Evolutionary conservation across 176 grass and related monocot species (phyloP).

Genomic region (Bothriochloa decipiens): DNA sequence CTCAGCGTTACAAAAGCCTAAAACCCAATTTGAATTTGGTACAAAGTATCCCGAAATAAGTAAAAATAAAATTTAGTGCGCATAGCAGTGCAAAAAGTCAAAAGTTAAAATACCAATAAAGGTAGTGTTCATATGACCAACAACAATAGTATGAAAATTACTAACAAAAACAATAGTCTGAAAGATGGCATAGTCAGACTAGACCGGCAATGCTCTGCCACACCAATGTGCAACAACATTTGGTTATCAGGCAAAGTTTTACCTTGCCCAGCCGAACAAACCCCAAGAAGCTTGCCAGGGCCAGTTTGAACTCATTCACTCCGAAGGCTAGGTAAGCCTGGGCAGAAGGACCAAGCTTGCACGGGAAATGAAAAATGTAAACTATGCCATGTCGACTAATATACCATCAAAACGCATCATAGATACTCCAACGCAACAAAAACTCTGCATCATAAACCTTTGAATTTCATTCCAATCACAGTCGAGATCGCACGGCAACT

Average conservation of each 20-base stretch:
- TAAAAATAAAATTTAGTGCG: not conserved
- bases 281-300: not conserved
- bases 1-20: not conserved
- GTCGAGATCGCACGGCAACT: slow-evolving; percentile 22
- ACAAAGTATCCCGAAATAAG: not conserved
- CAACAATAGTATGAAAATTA: not conserved
- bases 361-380: not conserved
- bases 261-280: not conserved
- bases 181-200: not conserved
- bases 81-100: not conserved
- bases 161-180: not conserved
- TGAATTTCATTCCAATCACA: slow-evolving; percentile 32
- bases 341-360: not conserved
- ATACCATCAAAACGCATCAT: not conserved
- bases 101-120: not conserved
- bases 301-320: not conserved
- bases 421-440: not conserved
- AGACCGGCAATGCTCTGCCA: not conserved
- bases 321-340: not conserved
- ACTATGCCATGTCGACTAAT: not conserved
- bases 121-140: not conserved
- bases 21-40: not conserved
- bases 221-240: not conserved
- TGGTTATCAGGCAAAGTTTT: not conserved
- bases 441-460: not conserved